Evolutionary conservation across 2,329 filamentous ascomycete genomes (phyloP), one percentile per base, ranked within the genome.

Genomic region (Fusarium pseudograminearum): DNA sequence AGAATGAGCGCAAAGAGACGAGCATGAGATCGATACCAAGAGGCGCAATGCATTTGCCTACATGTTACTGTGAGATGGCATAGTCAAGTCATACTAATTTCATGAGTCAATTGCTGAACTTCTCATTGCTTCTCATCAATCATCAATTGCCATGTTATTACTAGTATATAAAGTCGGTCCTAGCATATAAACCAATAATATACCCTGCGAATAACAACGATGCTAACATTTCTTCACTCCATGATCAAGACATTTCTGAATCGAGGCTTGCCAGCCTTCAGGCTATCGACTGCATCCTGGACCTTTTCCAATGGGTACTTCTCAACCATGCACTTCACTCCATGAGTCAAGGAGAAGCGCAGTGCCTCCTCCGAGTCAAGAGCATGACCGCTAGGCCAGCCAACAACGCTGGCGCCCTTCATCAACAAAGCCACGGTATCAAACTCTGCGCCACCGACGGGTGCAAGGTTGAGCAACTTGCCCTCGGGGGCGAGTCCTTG

Each of bases 331-430:
- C 90, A 91, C 78, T 87, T 86, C 68, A 93, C 84, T 7, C 82
- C 82, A 70, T 92, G 88, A 18, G 82, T 78, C 61, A 84, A 80
- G 0, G 90, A 86, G 74, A 93, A 93, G 4, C 82, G 82, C 53
- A 93, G 85, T 63, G 91, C 90, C 71, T 92, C 88, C 73, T 89
- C 86, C 57, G 85, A 84, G 65, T 92, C 87, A 46, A 88, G 81
- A 2, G 89, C 84, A 40, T 91, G 84, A 0, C 90, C 90, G 24
- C 87, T 86, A 0, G 91, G 84, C 78, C 85, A 89, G 12, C 90
- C 90, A 66, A 89, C 84, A 2, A 96, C 82, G 4, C 84, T 87
- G 18, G 89, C 79, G 6, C 88, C 90, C 62, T 85, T 83, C 7
- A 38, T 8, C 9, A 88, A 80, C 51, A 88, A 62, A 15, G 74